Evolutionary conservation across 2,329 filamentous ascomycete genomes (phyloP).

Genomic region (Fusarium praegraminearum): DNA sequence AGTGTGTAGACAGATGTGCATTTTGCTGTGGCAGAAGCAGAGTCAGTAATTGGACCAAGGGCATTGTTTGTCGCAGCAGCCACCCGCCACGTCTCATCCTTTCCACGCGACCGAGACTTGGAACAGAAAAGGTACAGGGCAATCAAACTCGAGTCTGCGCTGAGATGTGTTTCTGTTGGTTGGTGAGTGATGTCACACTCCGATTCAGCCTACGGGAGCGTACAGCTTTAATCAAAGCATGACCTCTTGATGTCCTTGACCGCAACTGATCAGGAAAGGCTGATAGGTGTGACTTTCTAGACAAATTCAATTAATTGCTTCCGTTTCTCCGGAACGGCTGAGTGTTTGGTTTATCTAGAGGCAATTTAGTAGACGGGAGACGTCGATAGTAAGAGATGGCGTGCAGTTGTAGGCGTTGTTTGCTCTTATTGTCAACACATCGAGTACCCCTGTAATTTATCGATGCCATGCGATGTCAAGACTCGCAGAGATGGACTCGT

Average conservation of each 20-base stretch:
- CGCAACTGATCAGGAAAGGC: neutral
- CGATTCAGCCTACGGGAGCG: slow-evolving; percentile 17
- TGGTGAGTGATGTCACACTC: slow-evolving; percentile 9
- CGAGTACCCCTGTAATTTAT: neutral
- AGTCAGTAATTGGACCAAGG: slow-evolving; percentile 8
- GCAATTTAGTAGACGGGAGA: too few relatives aligned
- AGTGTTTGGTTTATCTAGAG: neutral
- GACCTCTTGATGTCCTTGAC: neutral
- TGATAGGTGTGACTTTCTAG: neutral
- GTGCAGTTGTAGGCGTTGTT: neutral
- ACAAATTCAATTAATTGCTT: neutral
- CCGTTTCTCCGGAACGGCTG: slow-evolving; percentile 6
- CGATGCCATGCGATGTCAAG: neutral
- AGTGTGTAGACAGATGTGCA: neutral
- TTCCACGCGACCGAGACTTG: neutral
- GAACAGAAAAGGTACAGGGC: neutral
- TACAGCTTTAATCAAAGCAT: slow-evolving; percentile 16
- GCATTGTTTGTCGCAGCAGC: slow-evolving; percentile 21
- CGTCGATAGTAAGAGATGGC: neutral
- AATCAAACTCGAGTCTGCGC: slow-evolving; percentile 32
- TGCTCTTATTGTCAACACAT: neutral
- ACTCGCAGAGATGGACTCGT: neutral
- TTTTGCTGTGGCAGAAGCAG: neutral
- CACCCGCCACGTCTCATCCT: slow-evolving; percentile 27
- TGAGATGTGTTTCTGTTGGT: neutral